These are phyloP conservation scores for Chytridium lagenaria DNA, from an alignment of 371 early-diverging fungal genomes.

Conservation along the genomic window DNA sequence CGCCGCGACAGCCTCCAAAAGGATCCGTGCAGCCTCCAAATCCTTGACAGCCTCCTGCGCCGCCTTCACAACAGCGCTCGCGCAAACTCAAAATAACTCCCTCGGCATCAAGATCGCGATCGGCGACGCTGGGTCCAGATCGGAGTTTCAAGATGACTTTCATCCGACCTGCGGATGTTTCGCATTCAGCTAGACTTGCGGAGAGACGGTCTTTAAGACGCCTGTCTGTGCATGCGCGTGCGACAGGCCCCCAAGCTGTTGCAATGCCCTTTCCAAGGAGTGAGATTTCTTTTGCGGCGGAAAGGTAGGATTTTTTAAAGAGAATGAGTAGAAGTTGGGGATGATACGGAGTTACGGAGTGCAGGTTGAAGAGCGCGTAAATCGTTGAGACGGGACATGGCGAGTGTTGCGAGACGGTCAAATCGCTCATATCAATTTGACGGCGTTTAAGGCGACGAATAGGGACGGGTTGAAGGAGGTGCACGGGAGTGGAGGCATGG, in stretches of 20 bases:
- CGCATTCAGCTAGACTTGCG: constrained; percentile 14
- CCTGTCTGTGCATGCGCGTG: constrained; percentile 20
- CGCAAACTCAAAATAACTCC: constrained; percentile 29
- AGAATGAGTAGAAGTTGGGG: background rate
- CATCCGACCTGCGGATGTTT: constrained; percentile 30
- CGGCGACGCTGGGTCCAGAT: background rate
- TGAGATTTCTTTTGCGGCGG: constrained; percentile 27
- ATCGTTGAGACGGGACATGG: constrained; percentile 28
- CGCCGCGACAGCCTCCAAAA: constrained; percentile 18
- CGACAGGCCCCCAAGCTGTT: constrained; percentile 28
- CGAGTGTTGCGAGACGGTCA: constrained; percentile 35
- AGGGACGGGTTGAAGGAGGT: background rate
- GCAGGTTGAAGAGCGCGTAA: constrained; percentile 26
- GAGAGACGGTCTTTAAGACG: constrained; percentile 2
- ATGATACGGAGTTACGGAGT: background rate
- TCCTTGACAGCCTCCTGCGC: constrained; percentile 30
- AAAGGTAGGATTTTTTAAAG: constrained; percentile 24
- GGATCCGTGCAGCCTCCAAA: constrained; percentile 33
- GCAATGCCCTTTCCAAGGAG: constrained; percentile 35
- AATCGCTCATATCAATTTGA: constrained; percentile 37
- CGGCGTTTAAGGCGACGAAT: constrained; percentile 11
- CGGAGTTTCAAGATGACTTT: constrained; percentile 9
- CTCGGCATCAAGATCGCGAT: constrained; percentile 24
- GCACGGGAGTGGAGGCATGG: background rate
- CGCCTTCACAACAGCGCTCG: constrained; percentile 28